Evolutionary conservation across 78 protist genomes (phyloP).

Genomic region (Emiliania huxleyi): DNA sequence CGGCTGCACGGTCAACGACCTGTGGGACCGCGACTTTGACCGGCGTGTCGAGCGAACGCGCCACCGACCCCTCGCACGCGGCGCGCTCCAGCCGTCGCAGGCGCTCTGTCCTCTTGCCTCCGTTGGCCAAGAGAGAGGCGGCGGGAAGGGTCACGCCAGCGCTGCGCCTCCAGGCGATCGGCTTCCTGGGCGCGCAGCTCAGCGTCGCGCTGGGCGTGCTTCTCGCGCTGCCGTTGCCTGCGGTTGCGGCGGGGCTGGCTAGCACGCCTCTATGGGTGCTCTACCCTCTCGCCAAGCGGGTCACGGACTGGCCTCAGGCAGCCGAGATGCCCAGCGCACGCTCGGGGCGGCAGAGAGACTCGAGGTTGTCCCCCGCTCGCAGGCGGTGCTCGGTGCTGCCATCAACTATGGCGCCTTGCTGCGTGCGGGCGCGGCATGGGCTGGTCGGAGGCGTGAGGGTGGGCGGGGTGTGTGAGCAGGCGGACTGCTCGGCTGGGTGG

Average conservation of each 20-base stretch:
- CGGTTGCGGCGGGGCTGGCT: conserved; percentile 58
- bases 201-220: conserved; percentile 52
- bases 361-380: no score
- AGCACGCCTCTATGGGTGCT: conserved; percentile 74
- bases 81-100: background rate
- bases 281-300: conserved; percentile 85
- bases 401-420: conserved; percentile 93
- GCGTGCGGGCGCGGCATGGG: no score
- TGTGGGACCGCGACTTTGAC: conserved; percentile 85
- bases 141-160: conserved; percentile 25
- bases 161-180: conserved; percentile 27
- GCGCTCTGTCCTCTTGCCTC: no score
- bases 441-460: no score
- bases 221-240: background rate
- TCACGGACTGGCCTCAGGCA: conserved; percentile 85
- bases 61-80: conserved; percentile 82
- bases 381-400: conserved; percentile 78
- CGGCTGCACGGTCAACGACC: conserved; percentile 89
- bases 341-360: no score
- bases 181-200: conserved; percentile 59
- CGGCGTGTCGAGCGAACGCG: conserved; percentile 77
- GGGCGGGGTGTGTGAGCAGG: no score
- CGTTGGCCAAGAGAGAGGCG: background rate
- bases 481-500: conserved; percentile 76
- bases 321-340: no score